These are phyloP conservation scores for Sporormia fimetaria DNA, from an alignment of 495 filamentous ascomycete genomes.

Conservation along the genomic window DNA sequence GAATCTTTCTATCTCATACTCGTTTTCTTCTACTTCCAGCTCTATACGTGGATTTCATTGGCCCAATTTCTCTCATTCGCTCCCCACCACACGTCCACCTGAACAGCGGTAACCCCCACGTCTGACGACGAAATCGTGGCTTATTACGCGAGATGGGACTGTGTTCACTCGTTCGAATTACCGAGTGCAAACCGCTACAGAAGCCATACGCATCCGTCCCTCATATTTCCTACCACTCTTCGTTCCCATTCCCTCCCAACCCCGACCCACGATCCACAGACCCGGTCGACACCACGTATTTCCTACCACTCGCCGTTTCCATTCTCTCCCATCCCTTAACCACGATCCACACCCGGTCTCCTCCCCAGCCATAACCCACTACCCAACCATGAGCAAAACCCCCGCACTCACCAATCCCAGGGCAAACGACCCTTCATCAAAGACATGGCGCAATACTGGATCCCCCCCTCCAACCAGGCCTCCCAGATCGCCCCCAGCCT, in stretches of 20 bases:
- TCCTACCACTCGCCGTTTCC: too few relatives aligned
- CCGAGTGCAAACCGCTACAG: too few relatives aligned
- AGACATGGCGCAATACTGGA: slow-evolving; percentile 83
- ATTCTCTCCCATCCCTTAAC: too few relatives aligned
- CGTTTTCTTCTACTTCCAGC: slow-evolving; percentile 18
- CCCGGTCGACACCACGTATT: too few relatives aligned
- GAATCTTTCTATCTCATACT: slow-evolving; percentile 7
- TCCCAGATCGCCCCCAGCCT: slow-evolving; percentile 68
- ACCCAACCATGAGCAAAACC: background rate
- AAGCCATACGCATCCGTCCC: too few relatives aligned
- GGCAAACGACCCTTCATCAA: slow-evolving; percentile 93
- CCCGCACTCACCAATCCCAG: slow-evolving; percentile 35
- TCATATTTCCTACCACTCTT: too few relatives aligned
- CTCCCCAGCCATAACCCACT: background rate
- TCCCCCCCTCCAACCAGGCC: slow-evolving; percentile 57
- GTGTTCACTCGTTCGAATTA: too few relatives aligned
- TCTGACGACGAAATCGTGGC: background rate
- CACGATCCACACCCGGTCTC: too few relatives aligned
- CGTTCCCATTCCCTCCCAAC: too few relatives aligned
- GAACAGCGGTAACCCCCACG: background rate
- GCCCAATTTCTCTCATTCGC: background rate
- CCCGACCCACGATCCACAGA: too few relatives aligned
- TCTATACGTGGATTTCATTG: slow-evolving; percentile 4
- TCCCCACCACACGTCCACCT: background rate
- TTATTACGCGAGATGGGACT: too few relatives aligned